Evolutionary conservation across 768 basidiomycete species (phyloP).

Genomic region (Ramaria sp.): DNA sequence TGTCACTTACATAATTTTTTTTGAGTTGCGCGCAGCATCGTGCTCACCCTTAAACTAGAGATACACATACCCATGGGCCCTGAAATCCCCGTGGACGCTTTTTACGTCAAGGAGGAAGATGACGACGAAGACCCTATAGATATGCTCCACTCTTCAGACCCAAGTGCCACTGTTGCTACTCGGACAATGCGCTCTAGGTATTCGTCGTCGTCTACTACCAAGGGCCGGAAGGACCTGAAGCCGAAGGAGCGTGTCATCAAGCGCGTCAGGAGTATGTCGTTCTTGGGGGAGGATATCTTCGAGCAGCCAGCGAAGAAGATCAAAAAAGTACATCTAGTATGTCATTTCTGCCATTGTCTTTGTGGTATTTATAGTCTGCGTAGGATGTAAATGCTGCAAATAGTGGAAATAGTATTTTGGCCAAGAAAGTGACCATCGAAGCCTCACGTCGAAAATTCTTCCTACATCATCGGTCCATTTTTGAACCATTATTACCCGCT

Average conservation of each 20-base stretch:
- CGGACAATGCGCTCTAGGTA: neutral
- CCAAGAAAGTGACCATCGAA: conserved; percentile 28
- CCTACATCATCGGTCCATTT: conserved; percentile 29
- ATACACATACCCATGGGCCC: neutral
- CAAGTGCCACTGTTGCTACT: neutral
- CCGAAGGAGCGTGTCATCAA: neutral
- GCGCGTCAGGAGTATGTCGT: neutral
- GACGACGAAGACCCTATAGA: conserved; percentile 2
- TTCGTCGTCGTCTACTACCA: neutral
- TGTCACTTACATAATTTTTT: neutral
- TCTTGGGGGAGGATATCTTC: neutral
- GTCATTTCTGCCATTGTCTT: neutral
- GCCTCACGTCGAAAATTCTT: conserved; percentile 36
- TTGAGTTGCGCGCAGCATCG: neutral
- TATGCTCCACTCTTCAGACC: neutral
- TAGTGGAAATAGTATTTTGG: neutral
- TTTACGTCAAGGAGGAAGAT: neutral
- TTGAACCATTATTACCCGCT: conserved; percentile 36
- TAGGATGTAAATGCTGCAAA: no score
- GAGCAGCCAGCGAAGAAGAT: conserved; percentile 1
- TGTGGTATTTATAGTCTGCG: neutral
- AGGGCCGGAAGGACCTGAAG: neutral
- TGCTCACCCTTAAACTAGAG: no score
- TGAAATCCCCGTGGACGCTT: no score
- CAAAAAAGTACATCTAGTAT: neutral